A percentile compares a stretch with the other conserved stretches of the same genome.
phyloP scores from a whole-genome alignment of 2,329 filamentous ascomycete genomes.

The Massarina eburnea region DNA sequence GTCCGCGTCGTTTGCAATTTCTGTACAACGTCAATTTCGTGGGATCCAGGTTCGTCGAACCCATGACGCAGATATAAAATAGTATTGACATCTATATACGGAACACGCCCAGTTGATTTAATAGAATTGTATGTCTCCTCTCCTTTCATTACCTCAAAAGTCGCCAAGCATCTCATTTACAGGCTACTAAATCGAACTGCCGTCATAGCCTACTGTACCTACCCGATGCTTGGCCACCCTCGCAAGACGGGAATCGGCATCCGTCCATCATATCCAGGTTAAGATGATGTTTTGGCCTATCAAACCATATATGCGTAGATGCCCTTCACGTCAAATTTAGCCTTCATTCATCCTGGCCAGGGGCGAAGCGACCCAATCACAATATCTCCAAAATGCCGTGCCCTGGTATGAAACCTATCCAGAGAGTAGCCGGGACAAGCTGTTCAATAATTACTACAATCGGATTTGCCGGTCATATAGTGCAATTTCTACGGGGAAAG shows the following conservation, averaged over 20 bases:
- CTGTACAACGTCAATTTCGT: slow-evolving; percentile 1
- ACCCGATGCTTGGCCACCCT: slow-evolving; percentile 11
- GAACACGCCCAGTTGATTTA: not conserved
- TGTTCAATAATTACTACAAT: slow-evolving; percentile 15
- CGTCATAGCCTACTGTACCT: slow-evolving; percentile 4
- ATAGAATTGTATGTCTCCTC: not conserved
- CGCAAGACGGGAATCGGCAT: slow-evolving; percentile 13
- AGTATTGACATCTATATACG: not conserved
- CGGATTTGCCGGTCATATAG: slow-evolving; percentile 20
- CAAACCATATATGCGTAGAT: slow-evolving; percentile 24
- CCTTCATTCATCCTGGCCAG: slow-evolving; percentile 13
- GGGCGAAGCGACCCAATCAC: slow-evolving; percentile 20
- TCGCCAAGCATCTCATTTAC: not conserved
- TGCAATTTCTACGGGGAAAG: slow-evolving; percentile 16
- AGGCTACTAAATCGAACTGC: slow-evolving; percentile 5
- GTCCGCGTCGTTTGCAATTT: not conserved
- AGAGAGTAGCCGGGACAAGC: slow-evolving; percentile 16
- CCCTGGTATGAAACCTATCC: slow-evolving; percentile 28
- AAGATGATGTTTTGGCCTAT: slow-evolving; percentile 17
- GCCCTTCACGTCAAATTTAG: slow-evolving; percentile 12
- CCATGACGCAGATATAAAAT: not conserved
- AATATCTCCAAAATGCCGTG: slow-evolving; percentile 12
- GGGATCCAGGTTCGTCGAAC: not conserved
- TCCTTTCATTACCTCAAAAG: not conserved
- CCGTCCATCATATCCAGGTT: slow-evolving; percentile 20